A percentile compares a stretch with the other conserved stretches of the same genome.
These are phyloP conservation scores for Nitzschia palea DNA, from an alignment of 108 stramenopile species.

Conservation along the genomic window DNA sequence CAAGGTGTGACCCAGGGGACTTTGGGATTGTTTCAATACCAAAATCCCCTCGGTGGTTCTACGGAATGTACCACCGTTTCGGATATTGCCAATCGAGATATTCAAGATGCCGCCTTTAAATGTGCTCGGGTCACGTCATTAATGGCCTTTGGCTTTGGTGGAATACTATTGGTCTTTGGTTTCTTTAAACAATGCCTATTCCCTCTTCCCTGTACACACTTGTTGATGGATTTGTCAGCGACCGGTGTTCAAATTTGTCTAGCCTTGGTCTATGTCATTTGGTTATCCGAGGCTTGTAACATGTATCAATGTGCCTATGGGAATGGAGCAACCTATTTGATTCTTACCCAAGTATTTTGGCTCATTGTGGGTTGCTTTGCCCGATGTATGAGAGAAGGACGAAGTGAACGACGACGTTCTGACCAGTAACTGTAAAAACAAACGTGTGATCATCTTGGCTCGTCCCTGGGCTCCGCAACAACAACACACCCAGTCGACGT, in stretches of 20 bases:
- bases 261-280: conserved; percentile 17
- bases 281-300: conserved; percentile 3
- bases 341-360: conserved; percentile 23
- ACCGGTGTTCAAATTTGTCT: conserved; percentile 17
- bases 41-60: not conserved
- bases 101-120: conserved; percentile 5
- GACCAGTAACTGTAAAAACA: not conserved
- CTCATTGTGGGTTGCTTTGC: conserved; percentile 8
- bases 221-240: conserved; percentile 21
- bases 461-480: not conserved
- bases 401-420: conserved; percentile 15
- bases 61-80: not conserved
- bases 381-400: conserved; percentile 28
- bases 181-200: conserved; percentile 36
- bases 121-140: conserved; percentile 1
- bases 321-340: not conserved
- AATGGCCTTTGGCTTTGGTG: conserved; percentile 17
- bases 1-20: not conserved
- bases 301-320: conserved; percentile 14
- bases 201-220: conserved; percentile 20
- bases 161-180: conserved; percentile 17
- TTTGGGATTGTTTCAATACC: conserved; percentile 5
- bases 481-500: no score
- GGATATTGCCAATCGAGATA: not conserved
- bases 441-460: not conserved